phyloP scores from a whole-genome alignment of 441 rosid species.

The Dalechampia spathulata region DNA sequence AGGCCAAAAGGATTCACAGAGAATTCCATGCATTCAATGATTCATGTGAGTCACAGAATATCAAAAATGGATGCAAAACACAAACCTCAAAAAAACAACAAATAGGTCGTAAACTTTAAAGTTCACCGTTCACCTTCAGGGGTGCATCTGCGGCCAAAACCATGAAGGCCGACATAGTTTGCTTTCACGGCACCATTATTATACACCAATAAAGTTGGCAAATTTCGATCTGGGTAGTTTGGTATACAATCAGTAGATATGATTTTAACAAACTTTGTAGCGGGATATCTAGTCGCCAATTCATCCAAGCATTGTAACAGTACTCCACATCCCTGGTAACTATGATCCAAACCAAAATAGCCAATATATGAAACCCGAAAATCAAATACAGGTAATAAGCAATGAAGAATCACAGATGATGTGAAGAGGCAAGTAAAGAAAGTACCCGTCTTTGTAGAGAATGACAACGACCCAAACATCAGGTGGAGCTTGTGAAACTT shows the following conservation, averaged over 20 bases:
- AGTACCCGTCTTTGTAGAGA: constrained; percentile 91
- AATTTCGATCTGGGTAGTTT: constrained; percentile 85
- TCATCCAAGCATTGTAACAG: constrained; percentile 78
- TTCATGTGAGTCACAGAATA: too few species aligned
- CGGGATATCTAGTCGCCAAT: constrained; percentile 75
- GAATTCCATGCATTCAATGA: too few species aligned
- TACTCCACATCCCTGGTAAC: constrained; percentile 66
- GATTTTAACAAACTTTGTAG: constrained; percentile 89
- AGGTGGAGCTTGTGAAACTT: constrained; percentile 86
- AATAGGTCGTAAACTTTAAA: background rate
- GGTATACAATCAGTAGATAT: constrained; percentile 98
- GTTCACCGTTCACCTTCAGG: constrained; percentile 65
- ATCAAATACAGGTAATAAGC: background rate
- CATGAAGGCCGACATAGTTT: constrained; percentile 73
- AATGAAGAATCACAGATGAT: too few species aligned
- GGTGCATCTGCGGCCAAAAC: constrained; percentile 88
- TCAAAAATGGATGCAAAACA: background rate
- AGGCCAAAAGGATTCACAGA: too few species aligned
- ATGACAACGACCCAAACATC: constrained; percentile 95
- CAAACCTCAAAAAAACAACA: background rate
- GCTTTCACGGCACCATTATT: constrained; percentile 88
- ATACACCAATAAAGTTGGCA: constrained; percentile 88
- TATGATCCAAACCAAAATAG: constrained; percentile 14
- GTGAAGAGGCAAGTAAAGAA: background rate
- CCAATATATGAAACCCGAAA: background rate